Conservation (phyloP, 2,329 filamentous ascomycete species). For the Penicillium sp. region DNA sequence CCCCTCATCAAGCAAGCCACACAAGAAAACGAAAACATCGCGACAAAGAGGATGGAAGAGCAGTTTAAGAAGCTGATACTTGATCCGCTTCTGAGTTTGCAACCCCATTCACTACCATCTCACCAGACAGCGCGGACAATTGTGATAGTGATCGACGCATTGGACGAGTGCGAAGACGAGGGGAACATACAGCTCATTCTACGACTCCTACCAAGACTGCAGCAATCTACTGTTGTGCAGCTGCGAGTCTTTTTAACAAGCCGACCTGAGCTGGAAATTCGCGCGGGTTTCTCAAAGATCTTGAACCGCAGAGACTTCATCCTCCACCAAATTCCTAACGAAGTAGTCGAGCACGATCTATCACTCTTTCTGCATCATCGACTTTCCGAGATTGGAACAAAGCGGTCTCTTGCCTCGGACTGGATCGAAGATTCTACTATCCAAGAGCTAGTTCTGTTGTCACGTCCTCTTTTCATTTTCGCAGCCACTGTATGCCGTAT, state of each 20-base stretch:
- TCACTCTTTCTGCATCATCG: slow-evolving; percentile 18
- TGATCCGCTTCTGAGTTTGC: slow-evolving; percentile 20
- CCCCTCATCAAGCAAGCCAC: slow-evolving; percentile 20
- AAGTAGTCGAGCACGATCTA: slow-evolving; percentile 27
- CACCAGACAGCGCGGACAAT: slow-evolving; percentile 3
- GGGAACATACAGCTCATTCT: slow-evolving; percentile 24
- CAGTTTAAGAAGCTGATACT: slow-evolving; percentile 32
- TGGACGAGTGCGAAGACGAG: slow-evolving; percentile 29
- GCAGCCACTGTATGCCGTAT: slow-evolving; percentile 11
- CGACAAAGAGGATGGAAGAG: slow-evolving; percentile 22
- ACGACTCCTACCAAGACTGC: slow-evolving; percentile 21
- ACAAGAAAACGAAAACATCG: slow-evolving; percentile 25
- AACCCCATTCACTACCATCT: neutral
- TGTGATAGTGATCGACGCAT: slow-evolving; percentile 27
- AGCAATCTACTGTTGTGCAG: no score
- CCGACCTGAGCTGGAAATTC: slow-evolving; percentile 29
- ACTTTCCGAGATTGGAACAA: slow-evolving; percentile 13
- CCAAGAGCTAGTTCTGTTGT: slow-evolving; percentile 5
- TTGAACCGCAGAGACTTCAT: slow-evolving; percentile 23
- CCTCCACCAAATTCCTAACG: slow-evolving; percentile 24
- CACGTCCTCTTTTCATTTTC: slow-evolving; percentile 14
- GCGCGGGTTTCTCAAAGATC: slow-evolving; percentile 20
- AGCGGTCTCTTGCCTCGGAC: slow-evolving; percentile 10
- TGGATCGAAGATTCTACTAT: slow-evolving; percentile 6
- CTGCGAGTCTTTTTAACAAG: slow-evolving; percentile 30